Evolutionary conservation across 1,284 basidiomycete genomes (phyloP), one percentile per base, ranked within the genome.

Genomic region (Apiotrichum veenhuisii): DNA sequence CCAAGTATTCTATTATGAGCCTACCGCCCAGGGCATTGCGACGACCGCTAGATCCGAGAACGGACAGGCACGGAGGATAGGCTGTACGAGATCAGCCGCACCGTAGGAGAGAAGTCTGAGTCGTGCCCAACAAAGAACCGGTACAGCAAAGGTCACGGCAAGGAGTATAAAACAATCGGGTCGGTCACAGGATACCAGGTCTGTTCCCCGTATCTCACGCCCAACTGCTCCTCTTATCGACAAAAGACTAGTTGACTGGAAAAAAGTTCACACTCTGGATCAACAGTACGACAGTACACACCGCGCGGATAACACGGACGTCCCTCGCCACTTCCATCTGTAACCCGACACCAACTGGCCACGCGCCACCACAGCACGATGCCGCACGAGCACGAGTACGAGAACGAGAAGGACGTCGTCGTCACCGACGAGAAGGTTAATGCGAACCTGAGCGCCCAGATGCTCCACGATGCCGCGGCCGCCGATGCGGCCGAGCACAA

Each of bases 401-500:
- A 15, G 20, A 25, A 30, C 26, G 44, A 45, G 26, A 38, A 33
- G 33, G 30, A 22, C n/a, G 27, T 42, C 10, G 49, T 41, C 38
- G 26, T 42, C 27, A 22, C 23, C 3, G 49, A 40, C 38, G 37
- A 42, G 18, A 59, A 57, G 14, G 61, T 66, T 61, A 58, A 55
- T 34, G 49, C 44, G 15, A 33, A 52, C 11, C 53, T 64, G 26
- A 36, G 70, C 62, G 67, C 72, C 57, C 63, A 69, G 36, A 63
- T 77, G 57, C 61, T 76, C 54, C 60, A 70, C 45, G 74, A 77
- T 59, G 78, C 77, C 37, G 70, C 71, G 18, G 67, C 67, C 57
- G 77, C 73, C 23, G 77, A 77, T 44, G 56, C 59, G 17, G 66
- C 64, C 33, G 78, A 79, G 66, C 75, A 78, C 57, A 61, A 66